Percentiles rank a stretch among this genome's conserved stretches.
Evolutionary conservation across 495 filamentous ascomycete genomes (phyloP).

Genomic region (Penicillium canariense): DNA sequence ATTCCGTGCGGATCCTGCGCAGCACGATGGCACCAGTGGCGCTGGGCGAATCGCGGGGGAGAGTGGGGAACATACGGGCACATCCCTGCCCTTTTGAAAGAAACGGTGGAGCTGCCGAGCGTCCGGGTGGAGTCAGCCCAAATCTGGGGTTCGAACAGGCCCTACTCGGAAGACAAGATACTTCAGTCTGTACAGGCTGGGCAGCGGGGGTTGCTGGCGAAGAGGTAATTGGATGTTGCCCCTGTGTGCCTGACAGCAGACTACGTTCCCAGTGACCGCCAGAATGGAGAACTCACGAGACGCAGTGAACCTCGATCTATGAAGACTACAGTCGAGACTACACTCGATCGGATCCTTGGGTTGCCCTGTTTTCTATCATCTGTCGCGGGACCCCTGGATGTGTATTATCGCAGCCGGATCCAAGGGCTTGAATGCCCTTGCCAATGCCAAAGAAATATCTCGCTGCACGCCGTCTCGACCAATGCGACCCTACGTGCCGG

Average conservation of each 20-base stretch:
- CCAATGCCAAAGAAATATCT: too few species aligned
- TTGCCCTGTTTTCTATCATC: too few species aligned
- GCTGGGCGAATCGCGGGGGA: not conserved
- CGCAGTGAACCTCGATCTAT: too few species aligned
- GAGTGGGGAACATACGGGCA: constrained; percentile 4
- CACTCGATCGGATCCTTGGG: too few species aligned
- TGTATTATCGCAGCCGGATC: not conserved
- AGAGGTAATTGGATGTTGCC: not conserved
- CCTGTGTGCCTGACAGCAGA: constrained; percentile 3
- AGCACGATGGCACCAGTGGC: constrained; percentile 6
- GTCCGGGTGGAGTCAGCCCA: not conserved
- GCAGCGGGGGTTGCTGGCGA: not conserved
- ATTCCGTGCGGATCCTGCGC: not conserved
- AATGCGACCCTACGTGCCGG: not conserved
- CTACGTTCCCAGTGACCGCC: too few species aligned
- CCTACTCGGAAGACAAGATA: not conserved
- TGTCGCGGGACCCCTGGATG: too few species aligned
- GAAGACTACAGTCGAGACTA: too few species aligned
- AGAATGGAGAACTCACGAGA: too few species aligned
- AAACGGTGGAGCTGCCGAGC: constrained; percentile 2
- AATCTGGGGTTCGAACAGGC: not conserved
- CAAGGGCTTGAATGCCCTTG: not conserved
- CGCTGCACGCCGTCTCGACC: not conserved
- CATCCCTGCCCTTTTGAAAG: constrained; percentile 6
- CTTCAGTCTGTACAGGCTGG: not conserved